Percentiles rank a stretch among this genome's conserved stretches.
Conservation (phyloP, 345 rosid genomes). For the Lepidium sativum region DNA sequence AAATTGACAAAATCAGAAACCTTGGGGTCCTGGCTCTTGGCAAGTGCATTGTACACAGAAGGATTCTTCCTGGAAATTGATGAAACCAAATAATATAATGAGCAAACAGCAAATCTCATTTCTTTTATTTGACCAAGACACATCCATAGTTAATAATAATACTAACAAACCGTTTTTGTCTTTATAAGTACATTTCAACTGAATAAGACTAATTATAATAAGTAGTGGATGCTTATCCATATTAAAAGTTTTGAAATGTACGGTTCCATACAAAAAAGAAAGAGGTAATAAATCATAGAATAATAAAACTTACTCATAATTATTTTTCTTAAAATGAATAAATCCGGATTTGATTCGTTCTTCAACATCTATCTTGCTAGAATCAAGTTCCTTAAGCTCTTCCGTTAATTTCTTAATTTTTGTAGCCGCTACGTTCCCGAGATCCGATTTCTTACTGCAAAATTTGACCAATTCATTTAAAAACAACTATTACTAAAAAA, state of each 20-base stretch:
- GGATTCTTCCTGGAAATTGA: slow-evolving; percentile 62
- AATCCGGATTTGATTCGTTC: slow-evolving; percentile 69
- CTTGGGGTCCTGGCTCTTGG: slow-evolving; percentile 86
- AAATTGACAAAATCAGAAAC: slow-evolving; percentile 26
- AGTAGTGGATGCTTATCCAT: neutral
- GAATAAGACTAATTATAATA: too few species aligned
- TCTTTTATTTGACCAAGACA: neutral
- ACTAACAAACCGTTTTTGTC: too few species aligned
- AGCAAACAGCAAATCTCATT: neutral
- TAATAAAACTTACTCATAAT: slow-evolving; percentile 51
- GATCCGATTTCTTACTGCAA: slow-evolving; percentile 53
- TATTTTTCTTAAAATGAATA: slow-evolving; percentile 59
- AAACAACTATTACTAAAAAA: too few species aligned
- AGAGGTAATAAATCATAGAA: neutral
- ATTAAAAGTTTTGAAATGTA: neutral
- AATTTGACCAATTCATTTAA: neutral
- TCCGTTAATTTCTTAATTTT: slow-evolving; percentile 67
- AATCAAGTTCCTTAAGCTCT: slow-evolving; percentile 49
- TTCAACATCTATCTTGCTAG: slow-evolving; percentile 38
- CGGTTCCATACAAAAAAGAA: neutral
- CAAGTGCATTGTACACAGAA: slow-evolving; percentile 48
- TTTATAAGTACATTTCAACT: too few species aligned
- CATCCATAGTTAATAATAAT: neutral
- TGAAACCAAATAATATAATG: slow-evolving; percentile 6
- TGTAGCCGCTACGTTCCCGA: slow-evolving; percentile 60